phyloP scores from a whole-genome alignment of 495 filamentous ascomycete species.

The Daldinia bambusicola region DNA sequence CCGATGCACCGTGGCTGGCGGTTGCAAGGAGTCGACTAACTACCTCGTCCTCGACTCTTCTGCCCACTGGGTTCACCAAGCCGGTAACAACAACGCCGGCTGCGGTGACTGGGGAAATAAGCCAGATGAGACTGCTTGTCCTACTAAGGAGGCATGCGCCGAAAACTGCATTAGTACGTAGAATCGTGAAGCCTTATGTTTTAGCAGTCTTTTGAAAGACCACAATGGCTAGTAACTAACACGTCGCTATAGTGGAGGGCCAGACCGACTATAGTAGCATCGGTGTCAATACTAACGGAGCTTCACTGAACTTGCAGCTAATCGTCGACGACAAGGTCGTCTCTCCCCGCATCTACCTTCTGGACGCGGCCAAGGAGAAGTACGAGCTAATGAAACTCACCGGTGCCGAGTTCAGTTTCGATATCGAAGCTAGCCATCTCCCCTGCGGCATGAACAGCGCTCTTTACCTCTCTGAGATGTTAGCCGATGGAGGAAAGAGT shows the following conservation, averaged over 20 bases:
- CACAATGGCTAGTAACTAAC: constrained; percentile 10
- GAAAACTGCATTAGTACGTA: constrained; percentile 58
- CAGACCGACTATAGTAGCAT: constrained; percentile 54
- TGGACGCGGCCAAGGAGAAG: constrained; percentile 62
- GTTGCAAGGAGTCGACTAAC: constrained; percentile 58
- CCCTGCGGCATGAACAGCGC: constrained; percentile 76
- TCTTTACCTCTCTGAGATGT: constrained; percentile 74
- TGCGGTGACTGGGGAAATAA: constrained; percentile 57
- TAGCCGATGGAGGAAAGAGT: constrained; percentile 62
- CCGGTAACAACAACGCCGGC: constrained; percentile 47
- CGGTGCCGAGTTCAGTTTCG: constrained; percentile 69
- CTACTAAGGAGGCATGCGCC: constrained; percentile 60
- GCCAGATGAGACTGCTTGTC: constrained; percentile 59
- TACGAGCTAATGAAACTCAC: constrained; percentile 70
- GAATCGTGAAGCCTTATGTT: not conserved
- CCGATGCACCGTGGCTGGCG: constrained; percentile 58
- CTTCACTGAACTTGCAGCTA: constrained; percentile 56
- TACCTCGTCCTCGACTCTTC: constrained; percentile 62
- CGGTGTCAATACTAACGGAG: constrained; percentile 58
- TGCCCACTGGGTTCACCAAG: constrained; percentile 60
- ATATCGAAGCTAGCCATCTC: constrained; percentile 69
- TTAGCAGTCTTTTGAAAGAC: not conserved
- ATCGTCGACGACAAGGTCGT: constrained; percentile 50
- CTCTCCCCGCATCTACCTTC: constrained; percentile 69
- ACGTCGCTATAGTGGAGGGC: constrained; percentile 35